These are phyloP conservation scores for Zygnema cylindricum DNA, from an alignment of 139 green algal genomes.

Conservation along the genomic window DNA sequence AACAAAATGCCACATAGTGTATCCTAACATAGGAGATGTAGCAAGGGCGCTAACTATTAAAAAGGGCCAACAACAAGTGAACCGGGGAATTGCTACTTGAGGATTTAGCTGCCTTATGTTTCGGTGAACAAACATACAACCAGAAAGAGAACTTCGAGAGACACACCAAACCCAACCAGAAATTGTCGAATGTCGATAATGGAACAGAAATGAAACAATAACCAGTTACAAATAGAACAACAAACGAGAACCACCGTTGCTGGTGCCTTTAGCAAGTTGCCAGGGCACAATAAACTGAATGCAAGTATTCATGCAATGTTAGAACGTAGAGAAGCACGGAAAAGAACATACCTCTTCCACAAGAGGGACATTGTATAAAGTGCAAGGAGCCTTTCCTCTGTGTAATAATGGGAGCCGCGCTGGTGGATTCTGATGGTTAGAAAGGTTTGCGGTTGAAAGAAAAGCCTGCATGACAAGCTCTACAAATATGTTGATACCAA, in stretches of 20 bases:
- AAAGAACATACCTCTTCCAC: not conserved
- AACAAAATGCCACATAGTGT: too few species aligned
- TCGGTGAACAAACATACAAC: too few species aligned
- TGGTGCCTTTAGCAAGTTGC: not conserved
- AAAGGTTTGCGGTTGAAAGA: not conserved
- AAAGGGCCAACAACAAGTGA: too few species aligned
- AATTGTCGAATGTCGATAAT: too few species aligned
- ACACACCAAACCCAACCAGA: too few species aligned
- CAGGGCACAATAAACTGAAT: not conserved
- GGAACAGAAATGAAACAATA: not conserved
- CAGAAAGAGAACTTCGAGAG: too few species aligned
- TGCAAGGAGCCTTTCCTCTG: not conserved
- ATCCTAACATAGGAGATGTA: too few species aligned
- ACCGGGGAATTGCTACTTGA: too few species aligned
- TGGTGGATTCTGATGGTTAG: not conserved
- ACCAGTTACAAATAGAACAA: not conserved
- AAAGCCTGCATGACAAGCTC: too few species aligned
- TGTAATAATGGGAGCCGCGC: not conserved
- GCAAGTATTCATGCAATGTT: not conserved
- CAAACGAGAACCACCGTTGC: not conserved
- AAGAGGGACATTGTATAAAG: not conserved
- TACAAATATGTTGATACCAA: not conserved
- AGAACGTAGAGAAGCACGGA: not conserved
- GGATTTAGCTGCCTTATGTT: too few species aligned
- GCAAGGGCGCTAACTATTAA: too few species aligned